Evolutionary conservation across 495 filamentous ascomycete genomes (phyloP), one percentile per base, ranked within the genome.

Genomic region (Haplographium delicatum): DNA sequence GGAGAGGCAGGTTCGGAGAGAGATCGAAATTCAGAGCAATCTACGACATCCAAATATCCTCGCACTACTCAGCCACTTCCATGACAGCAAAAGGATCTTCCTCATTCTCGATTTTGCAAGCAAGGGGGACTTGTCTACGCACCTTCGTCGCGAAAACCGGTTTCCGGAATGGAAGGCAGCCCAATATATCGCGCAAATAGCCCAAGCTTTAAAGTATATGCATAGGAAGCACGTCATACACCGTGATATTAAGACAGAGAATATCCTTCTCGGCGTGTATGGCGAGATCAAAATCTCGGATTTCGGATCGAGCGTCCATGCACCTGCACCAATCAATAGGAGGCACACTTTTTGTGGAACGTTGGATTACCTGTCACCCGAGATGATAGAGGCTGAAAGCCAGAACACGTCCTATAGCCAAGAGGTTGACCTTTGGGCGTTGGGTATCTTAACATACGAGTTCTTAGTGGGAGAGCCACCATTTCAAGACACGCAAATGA

Each of bases 141-240:
- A 95, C 65, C 75, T 97, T 47, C 80, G 88, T 23, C 83, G 83
- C 55, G 91, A 93, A 65, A 78, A 79, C 64, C 80, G 83, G 28
- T 97, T 97, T 63, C 84, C 90, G 9, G 91, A 97, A 65, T 91
- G 87, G 84, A 91, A 91, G 65, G 93, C 91, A 40, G 90, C 91
- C 18, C 83, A 91, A 69, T 97, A 95, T 62, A 86, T 96, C 55
- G 91, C 93, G 10, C 91, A 97, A 68, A 96, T 97, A 90, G 88
- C 91, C 22, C 81, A 84, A 41, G 93, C 91, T 24, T 70, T 97
- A 55, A 80, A 79, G 50, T 97, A 95, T 58, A 71, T 96, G 24
- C 93, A 97, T 71, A 86, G 85, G 64, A 96, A 96, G 71, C 91
- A 96, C 63, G 88, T 97, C 55, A 97, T 97, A 70, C 91, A 97